Percentiles rank a stretch among this genome's conserved stretches.
phyloP scores from a whole-genome alignment of 495 filamentous ascomycete species.

The Penicillium cosmopolitanum region DNA sequence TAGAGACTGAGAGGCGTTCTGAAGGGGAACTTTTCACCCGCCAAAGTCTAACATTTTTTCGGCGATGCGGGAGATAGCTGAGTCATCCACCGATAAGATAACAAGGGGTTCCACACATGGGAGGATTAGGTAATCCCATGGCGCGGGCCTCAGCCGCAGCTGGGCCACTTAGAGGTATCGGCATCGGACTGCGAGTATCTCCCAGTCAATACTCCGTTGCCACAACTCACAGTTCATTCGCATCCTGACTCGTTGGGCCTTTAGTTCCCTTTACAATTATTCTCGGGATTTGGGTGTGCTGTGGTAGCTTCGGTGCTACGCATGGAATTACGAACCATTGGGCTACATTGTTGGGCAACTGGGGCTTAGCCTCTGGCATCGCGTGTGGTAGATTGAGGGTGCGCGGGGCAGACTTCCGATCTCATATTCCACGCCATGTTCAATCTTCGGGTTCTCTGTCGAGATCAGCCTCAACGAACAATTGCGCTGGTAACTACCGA shows the following conservation, averaged over 20 bases:
- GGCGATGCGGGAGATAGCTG: slow-evolving; percentile 9
- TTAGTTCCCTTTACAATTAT: background rate
- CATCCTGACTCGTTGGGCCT: background rate
- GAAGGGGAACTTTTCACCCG: slow-evolving; percentile 1
- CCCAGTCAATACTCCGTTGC: too few relatives aligned
- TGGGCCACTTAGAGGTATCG: background rate
- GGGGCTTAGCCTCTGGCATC: slow-evolving; percentile 13
- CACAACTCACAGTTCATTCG: background rate
- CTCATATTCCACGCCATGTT: slow-evolving; percentile 35
- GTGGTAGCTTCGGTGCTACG: background rate
- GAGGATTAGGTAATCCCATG: background rate
- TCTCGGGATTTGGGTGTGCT: background rate
- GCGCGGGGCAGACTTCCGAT: background rate
- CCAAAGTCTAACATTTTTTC: background rate
- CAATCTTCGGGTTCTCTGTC: slow-evolving; percentile 44
- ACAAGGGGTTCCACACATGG: background rate
- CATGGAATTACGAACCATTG: slow-evolving; percentile 6
- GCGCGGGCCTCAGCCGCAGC: slow-evolving; percentile 1
- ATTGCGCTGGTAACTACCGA: slow-evolving; percentile 80
- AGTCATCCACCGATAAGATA: slow-evolving; percentile 21
- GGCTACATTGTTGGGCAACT: slow-evolving; percentile 5
- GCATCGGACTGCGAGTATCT: too few relatives aligned
- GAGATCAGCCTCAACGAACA: slow-evolving; percentile 78
- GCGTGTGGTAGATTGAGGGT: slow-evolving; percentile 5
- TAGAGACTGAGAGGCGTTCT: background rate